phyloP scores from a whole-genome alignment of 1,139 yeast species.

The Nakaseomyces kungkrabaensis region DNA sequence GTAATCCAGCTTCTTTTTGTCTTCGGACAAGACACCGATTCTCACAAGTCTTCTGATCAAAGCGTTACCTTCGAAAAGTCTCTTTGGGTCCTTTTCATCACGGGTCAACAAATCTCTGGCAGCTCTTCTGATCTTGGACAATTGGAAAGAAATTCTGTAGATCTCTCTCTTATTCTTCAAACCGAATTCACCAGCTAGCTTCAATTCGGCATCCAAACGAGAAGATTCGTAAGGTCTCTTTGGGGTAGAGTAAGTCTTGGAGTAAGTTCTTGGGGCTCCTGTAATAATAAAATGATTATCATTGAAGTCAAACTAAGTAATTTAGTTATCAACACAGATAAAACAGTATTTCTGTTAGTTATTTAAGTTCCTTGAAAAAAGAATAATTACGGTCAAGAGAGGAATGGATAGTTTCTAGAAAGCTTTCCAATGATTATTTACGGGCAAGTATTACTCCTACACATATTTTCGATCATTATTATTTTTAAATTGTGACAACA shows the following conservation, averaged over 20 bases:
- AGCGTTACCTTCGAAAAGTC: slow-evolving; percentile 99
- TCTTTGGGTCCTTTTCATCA: slow-evolving; percentile 99
- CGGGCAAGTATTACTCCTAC: not conserved
- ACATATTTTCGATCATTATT: not conserved
- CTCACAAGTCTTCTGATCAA: slow-evolving; percentile 41
- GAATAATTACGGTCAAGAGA: too few species aligned
- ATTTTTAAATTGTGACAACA: too few species aligned
- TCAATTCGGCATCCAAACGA: slow-evolving; percentile 97
- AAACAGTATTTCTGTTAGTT: not conserved
- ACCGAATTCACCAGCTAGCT: slow-evolving; percentile 98
- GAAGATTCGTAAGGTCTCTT: slow-evolving; percentile 96
- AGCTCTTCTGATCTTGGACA: slow-evolving; percentile 99
- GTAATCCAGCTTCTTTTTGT: slow-evolving; percentile 99
- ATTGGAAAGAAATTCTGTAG: slow-evolving; percentile 61
- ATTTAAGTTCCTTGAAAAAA: too few species aligned
- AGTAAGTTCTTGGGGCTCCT: slow-evolving; percentile 98
- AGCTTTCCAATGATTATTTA: not conserved
- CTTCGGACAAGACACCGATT: slow-evolving; percentile 98
- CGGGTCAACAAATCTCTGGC: slow-evolving; percentile 99
- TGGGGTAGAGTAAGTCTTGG: slow-evolving; percentile 99
- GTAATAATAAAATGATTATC: slow-evolving; percentile 29
- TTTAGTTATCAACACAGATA: slow-evolving; percentile 45
- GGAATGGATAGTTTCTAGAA: too few species aligned
- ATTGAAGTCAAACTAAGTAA: too few species aligned
- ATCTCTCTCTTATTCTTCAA: slow-evolving; percentile 98